These are phyloP conservation scores for Ophiocytium majus DNA, from an alignment of 352 stramenopile genomes.

Conservation along the genomic window DNA sequence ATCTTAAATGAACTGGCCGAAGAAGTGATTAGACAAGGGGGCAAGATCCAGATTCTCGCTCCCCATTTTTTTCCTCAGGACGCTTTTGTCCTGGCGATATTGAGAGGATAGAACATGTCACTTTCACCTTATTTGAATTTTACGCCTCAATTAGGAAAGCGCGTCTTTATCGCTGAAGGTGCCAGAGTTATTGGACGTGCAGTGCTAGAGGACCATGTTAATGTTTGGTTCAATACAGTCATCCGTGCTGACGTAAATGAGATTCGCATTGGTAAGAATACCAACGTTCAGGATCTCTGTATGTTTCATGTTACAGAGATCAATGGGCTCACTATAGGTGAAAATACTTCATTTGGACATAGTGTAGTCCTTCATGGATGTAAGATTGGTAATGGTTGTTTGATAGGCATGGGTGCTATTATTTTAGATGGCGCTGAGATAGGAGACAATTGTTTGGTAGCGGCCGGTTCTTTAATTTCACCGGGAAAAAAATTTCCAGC, in stretches of 20 bases:
- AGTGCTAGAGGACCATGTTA: background rate
- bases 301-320: slow-evolving; percentile 11
- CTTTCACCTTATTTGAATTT: slow-evolving; percentile 11
- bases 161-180: background rate
- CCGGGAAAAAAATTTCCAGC: slow-evolving; percentile 7
- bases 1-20: slow-evolving; percentile 12
- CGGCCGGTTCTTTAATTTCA: background rate
- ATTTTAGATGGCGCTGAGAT: slow-evolving; percentile 14
- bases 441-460: slow-evolving; percentile 4
- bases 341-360: slow-evolving; percentile 8
- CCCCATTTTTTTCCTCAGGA: slow-evolving; percentile 6
- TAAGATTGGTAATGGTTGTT: background rate
- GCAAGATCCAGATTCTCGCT: background rate
- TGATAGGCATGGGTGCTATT: slow-evolving; percentile 9
- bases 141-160: background rate
- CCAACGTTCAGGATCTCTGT: slow-evolving; percentile 15
- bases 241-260: background rate
- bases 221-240: background rate
- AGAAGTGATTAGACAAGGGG: slow-evolving; percentile 11
- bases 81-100: background rate
- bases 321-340: background rate
- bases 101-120: background rate
- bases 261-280: slow-evolving; percentile 1
- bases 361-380: slow-evolving; percentile 1
- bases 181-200: background rate